phyloP scores from a whole-genome alignment of 1,284 basidiomycete species.

The Ustilago vetiveriae region DNA sequence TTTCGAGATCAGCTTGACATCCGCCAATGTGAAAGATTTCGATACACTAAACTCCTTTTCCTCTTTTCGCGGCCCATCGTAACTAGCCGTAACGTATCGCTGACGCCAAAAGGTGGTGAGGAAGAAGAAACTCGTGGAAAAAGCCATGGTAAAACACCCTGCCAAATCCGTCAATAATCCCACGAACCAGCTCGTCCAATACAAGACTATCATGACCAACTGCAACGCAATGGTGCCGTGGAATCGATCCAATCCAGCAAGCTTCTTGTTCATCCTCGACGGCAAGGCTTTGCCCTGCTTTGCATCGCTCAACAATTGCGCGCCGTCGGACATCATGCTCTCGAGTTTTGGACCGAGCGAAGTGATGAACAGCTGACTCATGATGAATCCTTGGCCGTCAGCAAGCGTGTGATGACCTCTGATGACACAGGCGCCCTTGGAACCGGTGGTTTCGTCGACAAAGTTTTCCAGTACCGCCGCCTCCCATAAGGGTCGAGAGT shows the following conservation, averaged over 20 bases:
- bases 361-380: constrained; percentile 58
- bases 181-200: constrained; percentile 48
- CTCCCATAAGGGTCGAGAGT: constrained; percentile 59
- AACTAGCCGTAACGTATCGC: constrained; percentile 47
- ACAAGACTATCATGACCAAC: constrained; percentile 52
- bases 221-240: constrained; percentile 46
- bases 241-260: constrained; percentile 53
- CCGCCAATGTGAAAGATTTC: constrained; percentile 36
- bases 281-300: constrained; percentile 55
- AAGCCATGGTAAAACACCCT: constrained; percentile 38
- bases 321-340: constrained; percentile 53
- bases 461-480: constrained; percentile 54
- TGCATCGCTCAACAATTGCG: constrained; percentile 45
- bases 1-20: constrained; percentile 63
- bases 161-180: constrained; percentile 31
- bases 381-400: constrained; percentile 65
- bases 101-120: constrained; percentile 54
- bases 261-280: constrained; percentile 55
- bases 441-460: constrained; percentile 37
- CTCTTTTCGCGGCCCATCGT: constrained; percentile 42
- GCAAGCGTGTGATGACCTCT: constrained; percentile 62
- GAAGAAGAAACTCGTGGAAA: constrained; percentile 47
- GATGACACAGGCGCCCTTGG: constrained; percentile 52
- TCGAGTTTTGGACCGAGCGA: constrained; percentile 60
- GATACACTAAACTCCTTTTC: constrained; percentile 54